These are phyloP conservation scores for Pterocarpus santalinus DNA, from an alignment of 306 rosid species.

Conservation along the genomic window DNA sequence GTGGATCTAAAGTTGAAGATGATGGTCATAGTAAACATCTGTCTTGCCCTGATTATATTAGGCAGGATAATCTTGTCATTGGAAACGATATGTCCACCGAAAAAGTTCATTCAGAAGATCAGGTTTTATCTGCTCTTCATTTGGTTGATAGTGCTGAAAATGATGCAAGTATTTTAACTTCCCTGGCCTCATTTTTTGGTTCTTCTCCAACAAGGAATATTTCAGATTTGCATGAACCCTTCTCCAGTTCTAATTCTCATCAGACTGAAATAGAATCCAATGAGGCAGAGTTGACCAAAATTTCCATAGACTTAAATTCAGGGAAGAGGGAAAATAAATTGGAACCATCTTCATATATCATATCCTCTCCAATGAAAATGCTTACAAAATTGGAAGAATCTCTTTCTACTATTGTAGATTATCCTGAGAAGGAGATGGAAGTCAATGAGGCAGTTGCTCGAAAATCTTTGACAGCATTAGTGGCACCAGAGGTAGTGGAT, in stretches of 20 bases:
- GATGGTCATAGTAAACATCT: slow-evolving; percentile 49
- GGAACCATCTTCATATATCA: slow-evolving; percentile 46
- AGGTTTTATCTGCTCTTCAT: slow-evolving; percentile 34
- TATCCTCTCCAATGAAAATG: slow-evolving; percentile 49
- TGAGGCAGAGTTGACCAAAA: slow-evolving; percentile 51
- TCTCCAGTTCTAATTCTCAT: slow-evolving; percentile 41
- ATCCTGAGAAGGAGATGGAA: slow-evolving; percentile 48
- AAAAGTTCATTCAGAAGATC: slow-evolving; percentile 43
- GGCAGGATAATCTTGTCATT: slow-evolving; percentile 43
- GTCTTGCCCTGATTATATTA: slow-evolving; percentile 44
- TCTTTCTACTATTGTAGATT: slow-evolving; percentile 48
- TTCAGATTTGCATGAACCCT: slow-evolving; percentile 50
- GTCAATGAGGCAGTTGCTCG: slow-evolving; percentile 51
- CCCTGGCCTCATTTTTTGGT: slow-evolving; percentile 43
- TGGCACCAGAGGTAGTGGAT: slow-evolving; percentile 43
- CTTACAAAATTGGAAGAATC: slow-evolving; percentile 49
- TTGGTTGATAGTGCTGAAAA: slow-evolving; percentile 32
- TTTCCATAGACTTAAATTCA: slow-evolving; percentile 43
- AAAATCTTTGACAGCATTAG: slow-evolving; percentile 48
- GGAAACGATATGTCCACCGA: slow-evolving; percentile 44
- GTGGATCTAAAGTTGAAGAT: slow-evolving; percentile 47
- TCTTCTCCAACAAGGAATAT: slow-evolving; percentile 52
- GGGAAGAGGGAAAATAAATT: slow-evolving; percentile 45
- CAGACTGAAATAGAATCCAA: slow-evolving; percentile 48
- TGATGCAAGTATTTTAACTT: slow-evolving; percentile 43